phyloP scores from a whole-genome alignment of 2,329 filamentous ascomycete species.

The Nemania sp. region DNA sequence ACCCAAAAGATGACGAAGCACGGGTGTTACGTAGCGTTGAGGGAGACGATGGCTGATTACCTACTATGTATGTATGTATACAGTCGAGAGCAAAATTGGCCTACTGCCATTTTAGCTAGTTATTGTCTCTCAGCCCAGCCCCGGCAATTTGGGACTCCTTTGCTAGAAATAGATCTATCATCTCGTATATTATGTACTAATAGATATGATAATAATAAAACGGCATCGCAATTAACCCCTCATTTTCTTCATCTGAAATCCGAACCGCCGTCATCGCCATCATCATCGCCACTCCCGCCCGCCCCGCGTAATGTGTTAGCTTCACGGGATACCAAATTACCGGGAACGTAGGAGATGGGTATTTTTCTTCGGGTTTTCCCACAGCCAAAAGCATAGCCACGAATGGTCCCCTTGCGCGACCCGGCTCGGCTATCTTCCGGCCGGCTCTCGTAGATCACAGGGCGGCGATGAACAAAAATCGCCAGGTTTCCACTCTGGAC shows the following conservation, averaged over 20 bases:
- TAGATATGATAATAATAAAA: neutral
- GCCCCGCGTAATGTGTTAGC: slow-evolving; percentile 5
- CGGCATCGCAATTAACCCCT: neutral
- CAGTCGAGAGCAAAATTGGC: no score
- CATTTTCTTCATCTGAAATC: neutral
- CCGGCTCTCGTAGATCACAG: slow-evolving; percentile 25
- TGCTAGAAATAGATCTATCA: neutral
- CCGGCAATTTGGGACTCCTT: neutral
- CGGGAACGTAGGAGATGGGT: slow-evolving; percentile 14
- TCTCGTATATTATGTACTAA: neutral
- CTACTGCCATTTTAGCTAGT: no score
- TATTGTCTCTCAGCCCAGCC: no score
- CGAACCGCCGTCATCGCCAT: slow-evolving; percentile 15
- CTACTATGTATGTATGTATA: no score
- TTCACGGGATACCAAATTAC: slow-evolving; percentile 31
- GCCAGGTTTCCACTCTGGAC: neutral
- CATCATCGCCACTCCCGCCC: slow-evolving; percentile 16
- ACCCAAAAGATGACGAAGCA: neutral
- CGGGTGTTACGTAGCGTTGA: neutral
- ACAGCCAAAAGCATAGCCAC: slow-evolving; percentile 25
- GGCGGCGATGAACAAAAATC: slow-evolving; percentile 16
- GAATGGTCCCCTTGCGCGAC: slow-evolving; percentile 13
- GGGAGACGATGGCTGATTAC: slow-evolving; percentile 4
- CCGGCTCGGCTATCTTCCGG: slow-evolving; percentile 32
- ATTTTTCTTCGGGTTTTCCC: slow-evolving; percentile 20